Conservation (phyloP, 495 filamentous ascomycete genomes). For the Xylaria castorea region DNA sequence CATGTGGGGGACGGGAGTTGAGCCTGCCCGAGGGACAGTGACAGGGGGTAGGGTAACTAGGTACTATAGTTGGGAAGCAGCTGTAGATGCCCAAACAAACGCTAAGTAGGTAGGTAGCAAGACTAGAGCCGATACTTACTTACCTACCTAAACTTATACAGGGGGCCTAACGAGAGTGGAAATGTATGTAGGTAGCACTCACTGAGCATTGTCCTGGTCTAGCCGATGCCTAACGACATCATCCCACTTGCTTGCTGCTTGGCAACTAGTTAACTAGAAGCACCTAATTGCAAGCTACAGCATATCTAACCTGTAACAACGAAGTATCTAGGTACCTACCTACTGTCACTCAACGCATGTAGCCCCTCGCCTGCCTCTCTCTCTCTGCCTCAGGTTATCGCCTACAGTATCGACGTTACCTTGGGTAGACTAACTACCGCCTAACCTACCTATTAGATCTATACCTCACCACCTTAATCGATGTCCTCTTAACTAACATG, state of each 20-base stretch:
- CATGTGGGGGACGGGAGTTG: neutral
- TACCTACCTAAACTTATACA: no score
- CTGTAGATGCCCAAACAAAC: constrained; percentile 15
- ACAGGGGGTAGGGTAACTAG: neutral
- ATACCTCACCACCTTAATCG: neutral
- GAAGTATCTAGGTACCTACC: neutral
- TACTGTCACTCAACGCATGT: neutral
- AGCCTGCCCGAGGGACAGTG: neutral
- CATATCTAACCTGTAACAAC: neutral
- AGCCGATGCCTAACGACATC: no score
- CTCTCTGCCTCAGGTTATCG: neutral
- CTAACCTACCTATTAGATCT: neutral
- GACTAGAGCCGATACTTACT: neutral
- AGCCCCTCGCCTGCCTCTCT: neutral
- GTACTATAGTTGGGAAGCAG: neutral
- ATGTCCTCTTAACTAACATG: constrained; percentile 18
- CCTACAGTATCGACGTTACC: neutral
- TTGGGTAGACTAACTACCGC: no score
- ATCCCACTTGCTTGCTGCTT: neutral
- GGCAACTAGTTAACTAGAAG: neutral
- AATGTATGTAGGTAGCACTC: no score
- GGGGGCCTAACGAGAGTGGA: no score
- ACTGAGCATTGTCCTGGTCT: no score
- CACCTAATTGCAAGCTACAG: neutral
- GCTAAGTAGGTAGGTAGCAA: no score